Base-by-base conservation (phyloP, 345 rosid genomes). In the Eutrema heterophyllum region DNA sequence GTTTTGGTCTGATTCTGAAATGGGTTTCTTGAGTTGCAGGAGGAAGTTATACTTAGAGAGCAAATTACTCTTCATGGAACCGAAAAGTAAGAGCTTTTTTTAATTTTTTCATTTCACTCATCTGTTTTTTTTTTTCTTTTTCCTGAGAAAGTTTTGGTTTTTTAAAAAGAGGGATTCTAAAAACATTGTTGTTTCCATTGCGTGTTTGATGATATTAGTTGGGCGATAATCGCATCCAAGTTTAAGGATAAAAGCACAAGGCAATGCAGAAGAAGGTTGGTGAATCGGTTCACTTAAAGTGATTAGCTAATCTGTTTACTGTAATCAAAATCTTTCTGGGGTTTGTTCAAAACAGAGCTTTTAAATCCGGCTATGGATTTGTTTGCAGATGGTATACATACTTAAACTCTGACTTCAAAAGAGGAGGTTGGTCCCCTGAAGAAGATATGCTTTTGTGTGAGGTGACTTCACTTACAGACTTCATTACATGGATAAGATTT, bases 371-470 rank as follows among this genome's bases (percentile, higher is more conserved):
- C 0, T 41, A 43, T 41, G 57, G 57, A 15, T 48, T 29, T 65
- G 59, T 51, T 51, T 66, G 72, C 81, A 92, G 97, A 87, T 92
- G 99, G 98, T 92, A 86, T 77, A 95, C 98, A 49, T 95, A 95
- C 67, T 80, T 95, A 77, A 95, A 92, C 74, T 87, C 99, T 29
- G 99, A 95, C 76, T 92, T 95, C 86, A 92, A 95, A 79, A 90
- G 87, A 79, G 98, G 99, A 18, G 97, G 99, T 64, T 95, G 99
- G 97, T 88, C 97, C 55, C 97, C 97, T 8, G 97, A 92, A 73
- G 98, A 90, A 86, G 97, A 95, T 56, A 76, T 87, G 78, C 92
- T 95, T 29, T 81, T 95, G 62, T 95, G 99, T 55, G 97, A 95
- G 98, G 99, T 91, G 7, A 9, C 50, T 50, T 65, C 57, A 58